These are phyloP conservation scores for Aspergillus sp. DNA, from an alignment of 2,329 filamentous ascomycete species.

Conservation along the genomic window DNA sequence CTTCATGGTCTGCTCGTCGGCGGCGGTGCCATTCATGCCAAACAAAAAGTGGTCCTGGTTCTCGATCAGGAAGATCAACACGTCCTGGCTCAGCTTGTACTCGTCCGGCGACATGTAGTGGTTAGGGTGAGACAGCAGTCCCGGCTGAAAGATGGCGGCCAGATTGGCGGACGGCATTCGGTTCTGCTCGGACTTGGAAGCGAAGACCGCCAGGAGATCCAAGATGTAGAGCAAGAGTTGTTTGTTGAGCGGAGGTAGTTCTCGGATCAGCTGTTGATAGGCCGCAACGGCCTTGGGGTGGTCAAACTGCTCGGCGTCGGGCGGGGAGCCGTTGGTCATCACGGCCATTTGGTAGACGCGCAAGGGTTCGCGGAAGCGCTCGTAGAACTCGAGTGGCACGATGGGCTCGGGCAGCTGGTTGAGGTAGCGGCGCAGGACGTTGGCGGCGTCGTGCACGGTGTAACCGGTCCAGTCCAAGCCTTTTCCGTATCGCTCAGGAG, in stretches of 20 bases:
- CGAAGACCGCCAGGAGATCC: conserved; percentile 90
- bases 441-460: conserved; percentile 96
- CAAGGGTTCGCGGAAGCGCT: conserved; percentile 78
- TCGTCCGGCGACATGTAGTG: conserved; percentile 95
- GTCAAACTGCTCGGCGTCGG: conserved; percentile 65
- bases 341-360: conserved; percentile 59
- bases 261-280: conserved; percentile 86
- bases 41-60: conserved; percentile 98
- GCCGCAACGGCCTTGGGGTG: conserved; percentile 64
- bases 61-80: conserved; percentile 94
- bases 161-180: conserved; percentile 94
- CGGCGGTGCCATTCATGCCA: conserved; percentile 96
- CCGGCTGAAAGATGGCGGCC: conserved; percentile 94
- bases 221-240: conserved; percentile 93
- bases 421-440: conserved; percentile 87
- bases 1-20: conserved; percentile 68
- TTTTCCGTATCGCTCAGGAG: conserved; percentile 90
- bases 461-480: conserved; percentile 95
- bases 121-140: conserved; percentile 82
- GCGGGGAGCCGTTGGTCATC: conserved; percentile 58
- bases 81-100: conserved; percentile 90
- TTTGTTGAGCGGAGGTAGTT: conserved; percentile 83
- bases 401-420: conserved; percentile 96
- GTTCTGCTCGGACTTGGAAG: conserved; percentile 91
- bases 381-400: conserved; percentile 87